phyloP scores from a whole-genome alignment of 1,284 basidiomycete species.

The Exsudoporus floridanus region DNA sequence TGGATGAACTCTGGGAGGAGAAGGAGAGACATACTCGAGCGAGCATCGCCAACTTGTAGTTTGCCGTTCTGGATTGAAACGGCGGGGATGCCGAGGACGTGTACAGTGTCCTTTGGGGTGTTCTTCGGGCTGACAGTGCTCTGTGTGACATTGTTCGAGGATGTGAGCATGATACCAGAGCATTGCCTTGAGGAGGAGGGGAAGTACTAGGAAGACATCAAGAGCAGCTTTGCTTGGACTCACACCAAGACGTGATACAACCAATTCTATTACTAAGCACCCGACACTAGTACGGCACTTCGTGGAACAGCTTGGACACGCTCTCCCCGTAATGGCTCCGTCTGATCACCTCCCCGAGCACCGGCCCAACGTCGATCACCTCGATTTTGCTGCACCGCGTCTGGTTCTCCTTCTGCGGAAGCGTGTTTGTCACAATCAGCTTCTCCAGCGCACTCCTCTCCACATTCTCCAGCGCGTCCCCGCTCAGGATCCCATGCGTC shows the following conservation, averaged over 20 bases:
- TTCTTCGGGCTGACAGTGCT: slow-evolving; percentile 20
- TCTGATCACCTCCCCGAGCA: slow-evolving; percentile 95
- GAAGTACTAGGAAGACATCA: slow-evolving; percentile 31
- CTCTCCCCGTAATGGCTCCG: slow-evolving; percentile 87
- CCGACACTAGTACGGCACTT: slow-evolving; percentile 70
- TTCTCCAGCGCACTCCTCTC: slow-evolving; percentile 83
- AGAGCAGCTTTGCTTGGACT: not conserved
- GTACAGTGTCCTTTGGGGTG: slow-evolving; percentile 53
- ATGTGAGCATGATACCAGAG: slow-evolving; percentile 64
- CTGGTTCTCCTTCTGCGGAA: slow-evolving; percentile 86
- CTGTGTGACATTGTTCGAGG: slow-evolving; percentile 53
- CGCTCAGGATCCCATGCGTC: slow-evolving; percentile 96
- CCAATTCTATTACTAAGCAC: slow-evolving; percentile 21
- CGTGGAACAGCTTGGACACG: slow-evolving; percentile 80
- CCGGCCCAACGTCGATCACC: slow-evolving; percentile 93
- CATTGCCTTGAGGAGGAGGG: slow-evolving; percentile 43
- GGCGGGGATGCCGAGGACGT: slow-evolving; percentile 68
- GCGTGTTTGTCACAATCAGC: slow-evolving; percentile 97
- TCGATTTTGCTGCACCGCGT: slow-evolving; percentile 84
- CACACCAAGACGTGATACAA: slow-evolving; percentile 12
- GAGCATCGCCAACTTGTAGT: slow-evolving; percentile 68
- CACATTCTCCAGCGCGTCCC: slow-evolving; percentile 78
- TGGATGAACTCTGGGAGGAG: slow-evolving; percentile 6
- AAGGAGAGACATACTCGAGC: slow-evolving; percentile 54
- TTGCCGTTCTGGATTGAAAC: slow-evolving; percentile 64